These are phyloP conservation scores for Phragmites australis DNA, from an alignment of 176 grass and related monocot species.

Conservation along the genomic window DNA sequence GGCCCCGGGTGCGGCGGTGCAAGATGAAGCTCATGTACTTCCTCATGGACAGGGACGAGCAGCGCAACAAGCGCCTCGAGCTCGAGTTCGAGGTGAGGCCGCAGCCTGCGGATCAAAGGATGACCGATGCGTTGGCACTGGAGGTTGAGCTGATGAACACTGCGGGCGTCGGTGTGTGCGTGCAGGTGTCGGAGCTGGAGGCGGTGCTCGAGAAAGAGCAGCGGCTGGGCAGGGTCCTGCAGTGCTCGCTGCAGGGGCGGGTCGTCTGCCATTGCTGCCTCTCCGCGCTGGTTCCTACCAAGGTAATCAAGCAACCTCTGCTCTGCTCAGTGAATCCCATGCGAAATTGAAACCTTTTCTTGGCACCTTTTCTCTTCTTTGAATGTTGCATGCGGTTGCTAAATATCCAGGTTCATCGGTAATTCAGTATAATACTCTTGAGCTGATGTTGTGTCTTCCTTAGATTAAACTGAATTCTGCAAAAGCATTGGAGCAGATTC, in stretches of 20 bases:
- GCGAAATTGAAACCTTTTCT: neutral
- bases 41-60: constrained; percentile 65
- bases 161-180: neutral
- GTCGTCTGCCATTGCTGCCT: constrained; percentile 72
- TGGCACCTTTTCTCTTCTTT: neutral
- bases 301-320: constrained; percentile 26
- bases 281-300: constrained; percentile 55
- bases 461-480: neutral
- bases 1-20: constrained; percentile 31
- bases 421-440: too few species aligned
- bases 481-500: neutral
- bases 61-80: constrained; percentile 47
- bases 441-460: neutral
- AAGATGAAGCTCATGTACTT: constrained; percentile 71
- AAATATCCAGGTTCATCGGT: neutral
- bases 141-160: too few species aligned
- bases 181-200: constrained; percentile 71
- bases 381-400: too few species aligned
- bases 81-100: constrained; percentile 61
- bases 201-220: constrained; percentile 65
- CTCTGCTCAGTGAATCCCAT: neutral
- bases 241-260: constrained; percentile 66
- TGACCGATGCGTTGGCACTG: neutral
- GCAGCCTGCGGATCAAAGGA: neutral
- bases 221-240: constrained; percentile 65